Evolutionary conservation across 495 filamentous ascomycete genomes (phyloP), one percentile per base, ranked within the genome.

Genomic region (Hyaloscypha bicolor): DNA sequence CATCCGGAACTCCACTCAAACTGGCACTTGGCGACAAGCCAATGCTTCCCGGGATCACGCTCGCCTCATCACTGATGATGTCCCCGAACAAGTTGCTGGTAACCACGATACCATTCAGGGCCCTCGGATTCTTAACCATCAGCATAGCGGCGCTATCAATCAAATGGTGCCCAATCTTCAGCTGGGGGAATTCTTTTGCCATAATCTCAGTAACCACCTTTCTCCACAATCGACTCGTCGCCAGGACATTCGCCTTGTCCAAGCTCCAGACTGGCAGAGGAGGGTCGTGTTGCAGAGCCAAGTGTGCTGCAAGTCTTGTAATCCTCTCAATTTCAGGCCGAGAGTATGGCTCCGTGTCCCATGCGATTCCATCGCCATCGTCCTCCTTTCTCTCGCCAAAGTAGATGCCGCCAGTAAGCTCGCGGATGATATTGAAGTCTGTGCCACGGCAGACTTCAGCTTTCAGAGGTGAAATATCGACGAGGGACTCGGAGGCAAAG

Each of bases 201-300:
- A 92, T 88, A 66, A 96, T 81, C 81, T 96, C 91, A 48, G 87
- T 87, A 25, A 97, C 90, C 4, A 90, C 88, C 82, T 92, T 94
- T 61, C 95, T 86, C 95, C 95, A 98, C 71, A 99, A 81, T 63
- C 95, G 82, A 68, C 85, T 89, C 16, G 94, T 96, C 25, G 95
- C 95, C 56, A 99, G 85, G 58, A 99, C 95, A 75, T 99, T 99
- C 64, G 95, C 95, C 87, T 99, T 99, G 75, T 99, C 95, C 76
- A 99, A 77, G 72, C 88, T 92, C 89, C 88, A 93, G 22, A 99
- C 92, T 65, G 91, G 90, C 31, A 88, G 80, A 30, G 92, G 93
- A 9, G 94, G 94, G 76, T 91, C 83, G 69, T 87, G 83, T 73
- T 90, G 88, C 68, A 93, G 83, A 22, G 95, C 95, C 31, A 98